Conservation (phyloP, 108 stramenopile species). For the Cyclostephanos tholiformis region DNA sequence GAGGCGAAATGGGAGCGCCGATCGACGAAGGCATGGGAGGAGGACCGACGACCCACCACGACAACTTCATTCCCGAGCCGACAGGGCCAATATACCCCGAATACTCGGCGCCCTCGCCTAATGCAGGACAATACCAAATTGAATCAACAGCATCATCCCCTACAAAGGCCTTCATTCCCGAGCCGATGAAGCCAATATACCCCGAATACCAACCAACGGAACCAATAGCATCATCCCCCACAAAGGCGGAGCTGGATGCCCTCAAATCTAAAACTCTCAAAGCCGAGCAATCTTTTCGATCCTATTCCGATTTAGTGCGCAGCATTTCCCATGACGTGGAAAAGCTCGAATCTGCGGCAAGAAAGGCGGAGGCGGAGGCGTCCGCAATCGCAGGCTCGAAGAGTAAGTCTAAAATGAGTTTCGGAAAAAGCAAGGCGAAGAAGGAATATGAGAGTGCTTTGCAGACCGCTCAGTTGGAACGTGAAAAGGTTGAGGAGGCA, state of each 20-base stretch:
- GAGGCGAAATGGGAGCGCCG: conserved; percentile 7
- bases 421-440: conserved; percentile 70
- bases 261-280: conserved; percentile 55
- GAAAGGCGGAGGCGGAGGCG: conserved; percentile 61
- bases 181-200: no score
- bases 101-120: no score
- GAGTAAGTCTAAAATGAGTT: conserved; percentile 67
- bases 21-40: conserved; percentile 1
- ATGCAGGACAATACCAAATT: no score
- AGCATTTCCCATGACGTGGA: conserved; percentile 55
- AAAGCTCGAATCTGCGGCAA: conserved; percentile 60
- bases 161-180: conserved; percentile 2
- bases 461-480: conserved; percentile 56
- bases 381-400: conserved; percentile 51
- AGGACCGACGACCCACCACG: not conserved
- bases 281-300: conserved; percentile 60
- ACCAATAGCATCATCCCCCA: conserved; percentile 37
- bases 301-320: conserved; percentile 56
- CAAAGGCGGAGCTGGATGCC: conserved; percentile 43
- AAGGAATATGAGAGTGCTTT: conserved; percentile 64
- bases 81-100: no score
- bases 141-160: no score
- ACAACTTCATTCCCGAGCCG: no score
- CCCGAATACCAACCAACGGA: conserved; percentile 8
- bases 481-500: conserved; percentile 58